Evolutionary conservation across 257 asterid genomes (phyloP).

Genomic region (Haberlea rhodopensis): DNA sequence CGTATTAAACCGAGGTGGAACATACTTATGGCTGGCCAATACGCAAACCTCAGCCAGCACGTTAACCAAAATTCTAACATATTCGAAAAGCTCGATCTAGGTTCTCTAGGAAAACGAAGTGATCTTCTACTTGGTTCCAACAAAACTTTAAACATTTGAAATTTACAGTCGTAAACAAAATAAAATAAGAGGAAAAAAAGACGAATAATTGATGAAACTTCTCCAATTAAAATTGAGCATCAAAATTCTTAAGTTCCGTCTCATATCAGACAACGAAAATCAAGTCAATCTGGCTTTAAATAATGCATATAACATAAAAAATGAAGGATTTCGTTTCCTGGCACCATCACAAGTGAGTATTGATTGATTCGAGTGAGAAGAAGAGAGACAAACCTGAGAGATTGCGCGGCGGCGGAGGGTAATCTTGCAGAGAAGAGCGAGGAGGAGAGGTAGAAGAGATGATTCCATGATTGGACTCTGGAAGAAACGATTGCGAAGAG

Average conservation of each 20-base stretch:
- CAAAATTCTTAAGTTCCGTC: constrained; percentile 15
- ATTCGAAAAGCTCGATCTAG: neutral
- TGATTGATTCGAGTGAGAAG: neutral
- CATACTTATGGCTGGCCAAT: constrained; percentile 4
- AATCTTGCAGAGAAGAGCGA: constrained; percentile 10
- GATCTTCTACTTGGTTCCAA: neutral
- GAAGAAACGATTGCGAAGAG: neutral
- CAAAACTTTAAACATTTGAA: neutral
- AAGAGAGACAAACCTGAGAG: constrained; percentile 40
- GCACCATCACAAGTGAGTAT: neutral
- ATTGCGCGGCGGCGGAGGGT: constrained; percentile 30
- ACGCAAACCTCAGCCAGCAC: constrained; percentile 3
- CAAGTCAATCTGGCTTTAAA: neutral
- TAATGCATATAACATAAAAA: constrained; percentile 15
- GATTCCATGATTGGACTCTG: neutral
- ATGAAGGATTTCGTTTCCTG: constrained; percentile 24
- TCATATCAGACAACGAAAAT: neutral
- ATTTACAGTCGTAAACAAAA: neutral
- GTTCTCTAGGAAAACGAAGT: neutral
- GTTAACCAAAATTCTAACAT: constrained; percentile 1
- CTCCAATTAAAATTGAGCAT: neutral
- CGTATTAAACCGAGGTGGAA: constrained; percentile 15
- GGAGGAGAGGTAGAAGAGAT: neutral
- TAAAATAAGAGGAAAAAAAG: too few relatives aligned
- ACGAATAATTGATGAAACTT: neutral